phyloP scores from a whole-genome alignment of 306 rosid species.

The Vachellia collinsii region DNA sequence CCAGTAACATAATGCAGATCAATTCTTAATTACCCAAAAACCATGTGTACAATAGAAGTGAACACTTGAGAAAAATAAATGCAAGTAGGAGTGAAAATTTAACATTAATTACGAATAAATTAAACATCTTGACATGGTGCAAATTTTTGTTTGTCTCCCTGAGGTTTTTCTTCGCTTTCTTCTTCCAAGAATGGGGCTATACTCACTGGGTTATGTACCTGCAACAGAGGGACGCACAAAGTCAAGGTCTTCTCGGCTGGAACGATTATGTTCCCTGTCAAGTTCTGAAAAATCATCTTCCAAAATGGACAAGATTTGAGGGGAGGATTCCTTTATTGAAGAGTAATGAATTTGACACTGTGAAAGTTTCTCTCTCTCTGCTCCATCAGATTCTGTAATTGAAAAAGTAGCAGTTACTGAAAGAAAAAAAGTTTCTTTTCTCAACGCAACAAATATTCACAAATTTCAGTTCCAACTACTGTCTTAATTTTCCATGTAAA shows the following conservation, averaged over 20 bases:
- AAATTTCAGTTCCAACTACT: constrained; percentile 7
- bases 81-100: constrained; percentile 27
- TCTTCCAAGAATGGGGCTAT: not conserved
- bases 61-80: not conserved
- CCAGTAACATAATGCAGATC: constrained; percentile 5
- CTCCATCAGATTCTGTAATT: not conserved
- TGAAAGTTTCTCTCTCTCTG: not conserved
- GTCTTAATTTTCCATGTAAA: constrained; percentile 9
- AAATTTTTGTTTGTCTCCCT: not conserved
- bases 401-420: not conserved
- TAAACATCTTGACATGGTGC: not conserved
- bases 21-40: constrained; percentile 5
- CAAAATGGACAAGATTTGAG: not conserved
- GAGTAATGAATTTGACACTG: not conserved
- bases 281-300: not conserved
- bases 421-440: not conserved
- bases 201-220: constrained; percentile 35
- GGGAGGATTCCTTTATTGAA: not conserved
- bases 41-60: not conserved
- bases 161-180: not conserved
- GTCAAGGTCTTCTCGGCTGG: not conserved
- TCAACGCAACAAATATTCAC: not conserved
- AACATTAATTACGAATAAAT: constrained; percentile 2
- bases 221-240: constrained; percentile 3
- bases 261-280: not conserved